Evolutionary conservation across 495 filamentous ascomycete species (phyloP), one percentile per base, ranked within the genome.

Genomic region (Penicilliopsis zonata): DNA sequence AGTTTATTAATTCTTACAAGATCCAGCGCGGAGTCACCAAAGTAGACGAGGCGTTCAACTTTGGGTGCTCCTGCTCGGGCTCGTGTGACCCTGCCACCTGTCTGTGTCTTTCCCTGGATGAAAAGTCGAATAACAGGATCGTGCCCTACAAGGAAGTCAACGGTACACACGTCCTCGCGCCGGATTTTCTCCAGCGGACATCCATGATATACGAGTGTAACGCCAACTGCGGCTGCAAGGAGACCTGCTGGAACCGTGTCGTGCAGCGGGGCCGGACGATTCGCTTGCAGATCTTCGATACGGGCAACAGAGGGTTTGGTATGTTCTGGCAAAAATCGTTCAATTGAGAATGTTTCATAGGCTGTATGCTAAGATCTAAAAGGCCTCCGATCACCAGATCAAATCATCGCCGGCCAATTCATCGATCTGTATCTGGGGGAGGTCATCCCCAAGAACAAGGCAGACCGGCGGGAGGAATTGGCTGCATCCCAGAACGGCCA

Each of bases 341-440:
- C 1, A 5, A 1, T 15, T 13, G 10, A 13, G 19, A 27, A n/a
- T 0, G 18, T 17, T 18, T 7, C 8, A 10, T 19, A 13, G 28
- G 25, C 16, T 34, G 17, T 30, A 18, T 44, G 6, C 25, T 27
- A 27, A 27, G 4, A 27, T n/a, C 7, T 23, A 9, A 31, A 34
- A 80, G 76, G 85, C 16, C 70, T 96, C 1, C 68, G 77, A 7
- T 85, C 76, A 25, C 68, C 65, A 0, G 67, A 78, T 9, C 55
- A 71, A 14, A 73, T 98, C 14, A 61, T 69, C 35, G 64, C 69
- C 31, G 88, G 88, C 4, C 81, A 92, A 44, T 95, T 92, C 43
- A 73, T 96, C 33, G 88, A 92, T 45, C 69, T 71, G 13, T 96
- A 96, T 39, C 74, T 85, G 9, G 88, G 88, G 1, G 88, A 96